Base-by-base conservation (phyloP, 768 basidiomycete species). In the Leucogyrophana mollusca region DNA sequence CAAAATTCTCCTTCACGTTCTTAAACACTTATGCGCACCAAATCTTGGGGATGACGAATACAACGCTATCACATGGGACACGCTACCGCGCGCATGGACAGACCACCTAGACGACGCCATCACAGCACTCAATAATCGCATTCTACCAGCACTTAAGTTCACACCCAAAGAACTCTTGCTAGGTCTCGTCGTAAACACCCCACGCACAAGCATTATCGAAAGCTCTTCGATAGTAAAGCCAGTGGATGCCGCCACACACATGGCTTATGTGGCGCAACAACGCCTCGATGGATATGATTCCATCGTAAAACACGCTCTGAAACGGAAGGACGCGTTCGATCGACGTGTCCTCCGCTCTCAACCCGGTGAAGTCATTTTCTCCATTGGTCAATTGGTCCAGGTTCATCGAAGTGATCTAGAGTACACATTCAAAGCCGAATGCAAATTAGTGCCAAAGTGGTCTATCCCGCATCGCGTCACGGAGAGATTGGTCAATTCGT, bases 121-220 rank as follows among this genome's bases (percentile, higher is more conserved):
- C 37, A 38, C 14, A 1, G 9, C 25, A 17, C 45, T 63, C 4
- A 60, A 60, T 17, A 38, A 45, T 37, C 46, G 49, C 9, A 43
- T 61, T 3, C 43, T 62, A 23, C 59, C 56, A 8, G 44, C 60
- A 3, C 25, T 56, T 3, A 38, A 50, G 14, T 52, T 46, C 36
- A 39, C 57, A 1, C 70, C 68, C 0, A 65, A 66, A 18, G 69
- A 71, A 46, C 43, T 71, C 0, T 39, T 68, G 0, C 53, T 71
- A 0, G 64, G 65, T 0, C 32, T 62, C 4, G 58, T 62, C 0
- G 47, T 68, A 32, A 67, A 69, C 53, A 67, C 65, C 0, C 21
- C n/a, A 3, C 18, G 21, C 24, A 27, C 32, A 2, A 13, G 46
- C 46, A 22, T 51, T 4, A 27, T 48, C 1, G 27, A 30, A 46